Evolutionary conservation across 164 flowering plant genomes (phyloP), one percentile per base, ranked within the genome.

Genomic region (Tetracentron sinense): DNA sequence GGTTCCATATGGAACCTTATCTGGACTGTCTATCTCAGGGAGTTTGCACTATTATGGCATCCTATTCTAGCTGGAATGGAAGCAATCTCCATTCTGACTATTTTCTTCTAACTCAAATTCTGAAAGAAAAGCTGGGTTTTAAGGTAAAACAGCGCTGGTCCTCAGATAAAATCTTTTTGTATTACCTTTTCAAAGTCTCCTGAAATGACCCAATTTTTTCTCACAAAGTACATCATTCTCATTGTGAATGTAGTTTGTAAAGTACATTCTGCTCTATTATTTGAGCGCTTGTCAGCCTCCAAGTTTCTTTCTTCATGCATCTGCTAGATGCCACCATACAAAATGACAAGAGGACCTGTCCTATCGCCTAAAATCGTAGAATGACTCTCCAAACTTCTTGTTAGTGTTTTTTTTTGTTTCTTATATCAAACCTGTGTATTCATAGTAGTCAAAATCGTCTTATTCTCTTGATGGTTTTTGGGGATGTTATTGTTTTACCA

Each of bases 81-180:
- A n/a, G n/a, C n/a, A n/a, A n/a, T n/a, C n/a, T n/a, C n/a, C n/a
- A n/a, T n/a, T n/a, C n/a, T n/a, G n/a, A n/a, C n/a, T n/a, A n/a
- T n/a, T n/a, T n/a, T n/a, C n/a, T n/a, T n/a, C n/a, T n/a, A n/a
- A n/a, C n/a, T n/a, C n/a, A n/a, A n/a, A n/a, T n/a, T n/a, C n/a
- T n/a, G n/a, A n/a, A n/a, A n/a, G n/a, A n/a, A n/a, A n/a, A n/a
- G n/a, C 72, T 86, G 28, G 89, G 87, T 46, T 89, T 92, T 53
- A 79, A 89, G 96, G 89, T 89, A 77, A 56, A 26, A 42, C 6
- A 28, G 19, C 8, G 6, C 20, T 29, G 27, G 0, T 50, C 54
- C 50, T 50, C 19, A 1, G 42, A 56, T 38, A 17, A 21, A 35
- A 22, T 6, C 29, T 23, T 28, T 8, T 10, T 49, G 5, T 58